Base-by-base conservation (phyloP, 192 early-diverging fungal species). In the Gonapodya prolifera region DNA sequence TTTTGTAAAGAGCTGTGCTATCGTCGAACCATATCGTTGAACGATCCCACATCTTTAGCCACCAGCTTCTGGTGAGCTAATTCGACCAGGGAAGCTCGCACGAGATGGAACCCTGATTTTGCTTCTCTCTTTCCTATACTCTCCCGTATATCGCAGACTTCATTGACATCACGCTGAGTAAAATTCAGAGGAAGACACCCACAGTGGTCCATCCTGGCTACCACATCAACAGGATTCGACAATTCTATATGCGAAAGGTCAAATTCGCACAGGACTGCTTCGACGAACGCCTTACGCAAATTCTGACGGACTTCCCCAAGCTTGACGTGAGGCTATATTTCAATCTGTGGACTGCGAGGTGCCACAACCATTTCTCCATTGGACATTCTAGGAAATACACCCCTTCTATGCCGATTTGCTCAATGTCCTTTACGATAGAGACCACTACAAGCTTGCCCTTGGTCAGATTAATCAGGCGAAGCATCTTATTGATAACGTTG, bases 391-490 rank as follows among this genome's bases (percentile, higher is more conserved):
- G 92, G 92, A 99, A 86, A 97, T 99, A 81, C 98, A 99, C 81
- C 98, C 98, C 45, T 99, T 99, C 85, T 99, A 99, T 84, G 89
- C 98, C 18, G 98, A 99, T 83, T 86, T 99, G 80, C 98, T 99
- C 96, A 99, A 99, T 87, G 97, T 99, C 34, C 91, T 99, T 76
- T 99, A 99, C 87, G 98, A 99, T 88, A 94, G 94, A 85, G 98
- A 99, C 83, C 98, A 99, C 87, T 99, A 99, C 87, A 99, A 99
- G 86, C 91, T 99, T 69, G 98, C 98, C 35, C 88, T 99, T 79
- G 95, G 93, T 35, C 98, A 99, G 84, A 93, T 99, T 84, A 97
- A 95, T 89, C 98, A 95, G 30, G 97, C 97, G 45, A 93, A 91
- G 78, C 96, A 98, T 80, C 85, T 99, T 80, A 97, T 99, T 45